Evolutionary conservation across 2,329 filamentous ascomycete species (phyloP), one percentile per base, ranked within the genome.

Genomic region (Cladosporium phlei): DNA sequence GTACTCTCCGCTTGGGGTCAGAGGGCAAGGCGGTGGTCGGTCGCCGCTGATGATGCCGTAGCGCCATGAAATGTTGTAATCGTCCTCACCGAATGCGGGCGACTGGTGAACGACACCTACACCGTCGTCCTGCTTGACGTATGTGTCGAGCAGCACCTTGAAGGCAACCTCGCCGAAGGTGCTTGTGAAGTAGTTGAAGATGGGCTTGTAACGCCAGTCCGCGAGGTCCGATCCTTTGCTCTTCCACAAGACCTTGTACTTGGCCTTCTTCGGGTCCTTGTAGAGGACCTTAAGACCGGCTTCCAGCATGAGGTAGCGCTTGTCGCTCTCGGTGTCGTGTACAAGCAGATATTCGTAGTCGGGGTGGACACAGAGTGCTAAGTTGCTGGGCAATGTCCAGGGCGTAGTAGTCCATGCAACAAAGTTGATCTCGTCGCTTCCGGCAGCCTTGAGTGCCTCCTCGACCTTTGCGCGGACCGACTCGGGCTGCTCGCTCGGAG

Each of bases 251-350:
- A 93, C 75, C 72, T 88, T 88, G 71, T 83, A 95, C 65, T 95
- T 94, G 39, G 89, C 89, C 73, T 95, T 95, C 73, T 95, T 96
- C 6, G 86, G 86, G 56, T 95, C 88, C 67, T 96, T 96, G 73
- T 95, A 96, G 2, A 96, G 74, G 4, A 86, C 91, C 48, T 78
- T 77, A 24, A 96, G 75, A 25, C 93, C 76, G 47, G 86, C 81
- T 64, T 96, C 89, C 17, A 95, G 75, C 29, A 95, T 75, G 51
- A 95, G 83, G 64, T 89, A 95, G 58, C 90, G 79, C 64, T 90
- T 91, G 22, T 85, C 85, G 0, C 85, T 85, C 50, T 80, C 80
- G 62, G 91, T 85, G 57, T 97, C 91, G 44, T 81, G 74, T 42
- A 96, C 86, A 69, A 95, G 90, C 60, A 91, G 68, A 61, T 94